Conservation (phyloP, 805 yeast species). For the Scheffersomyces lignosus region DNA sequence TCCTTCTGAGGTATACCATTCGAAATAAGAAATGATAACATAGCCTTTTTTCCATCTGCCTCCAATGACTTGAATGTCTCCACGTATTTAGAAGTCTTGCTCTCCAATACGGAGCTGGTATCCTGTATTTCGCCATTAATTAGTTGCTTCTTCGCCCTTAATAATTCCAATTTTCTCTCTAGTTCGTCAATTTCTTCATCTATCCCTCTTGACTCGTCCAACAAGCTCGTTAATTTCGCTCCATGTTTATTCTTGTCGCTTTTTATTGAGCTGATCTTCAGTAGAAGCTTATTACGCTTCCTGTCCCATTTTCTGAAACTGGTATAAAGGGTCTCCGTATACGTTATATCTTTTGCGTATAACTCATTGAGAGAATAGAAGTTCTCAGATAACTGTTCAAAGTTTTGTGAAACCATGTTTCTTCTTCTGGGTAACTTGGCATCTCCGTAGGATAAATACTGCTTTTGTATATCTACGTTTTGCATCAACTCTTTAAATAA, state of each 20-base stretch:
- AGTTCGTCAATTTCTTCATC: slow-evolving; percentile 39
- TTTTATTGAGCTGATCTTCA: slow-evolving; percentile 38
- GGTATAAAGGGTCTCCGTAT: slow-evolving; percentile 23
- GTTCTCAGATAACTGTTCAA: slow-evolving; percentile 42
- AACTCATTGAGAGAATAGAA: slow-evolving; percentile 48
- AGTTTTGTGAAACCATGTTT: slow-evolving; percentile 22
- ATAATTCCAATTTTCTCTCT: slow-evolving; percentile 31
- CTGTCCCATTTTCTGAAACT: slow-evolving; percentile 43
- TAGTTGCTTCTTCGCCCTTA: slow-evolving; percentile 34
- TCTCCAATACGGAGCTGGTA: slow-evolving; percentile 52
- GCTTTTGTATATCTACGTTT: slow-evolving; percentile 23
- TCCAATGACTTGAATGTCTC: slow-evolving; percentile 42
- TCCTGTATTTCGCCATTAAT: slow-evolving; percentile 41
- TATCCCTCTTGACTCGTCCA: slow-evolving; percentile 29
- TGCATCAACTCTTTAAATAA: slow-evolving; percentile 21
- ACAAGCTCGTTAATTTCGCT: slow-evolving; percentile 34
- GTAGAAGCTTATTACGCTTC: slow-evolving; percentile 31
- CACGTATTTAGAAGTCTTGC: slow-evolving; percentile 45
- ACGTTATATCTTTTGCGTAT: slow-evolving; percentile 37
- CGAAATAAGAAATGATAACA: slow-evolving; percentile 24
- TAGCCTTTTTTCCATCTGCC: slow-evolving; percentile 33
- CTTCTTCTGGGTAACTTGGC: slow-evolving; percentile 29
- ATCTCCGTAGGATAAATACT: slow-evolving; percentile 33
- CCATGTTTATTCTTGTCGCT: slow-evolving; percentile 45
- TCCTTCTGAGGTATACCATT: slow-evolving; percentile 18